Evolutionary conservation across 768 basidiomycete genomes (phyloP), one percentile per base, ranked within the genome.

Genomic region (Cystobasidium ongulense): DNA sequence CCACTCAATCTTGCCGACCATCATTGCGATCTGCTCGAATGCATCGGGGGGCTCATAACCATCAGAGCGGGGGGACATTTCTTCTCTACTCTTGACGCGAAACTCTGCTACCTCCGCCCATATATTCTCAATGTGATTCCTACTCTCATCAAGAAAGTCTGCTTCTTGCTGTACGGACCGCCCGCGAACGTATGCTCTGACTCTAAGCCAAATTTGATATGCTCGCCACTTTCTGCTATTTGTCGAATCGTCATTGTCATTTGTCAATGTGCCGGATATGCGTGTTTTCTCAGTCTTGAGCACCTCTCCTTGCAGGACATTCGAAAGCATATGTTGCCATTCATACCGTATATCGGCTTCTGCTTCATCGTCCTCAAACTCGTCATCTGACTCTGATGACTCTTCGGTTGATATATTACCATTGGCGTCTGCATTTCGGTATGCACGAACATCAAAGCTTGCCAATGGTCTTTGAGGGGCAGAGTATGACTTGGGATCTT

Each of bases 311-410:
- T 87, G 87, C 57, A 99, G 85, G 29, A 98, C 95, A 35, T 93
- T 95, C 15, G 91, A 87, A 36, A 98, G 86, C 88, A 97, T 89
- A 21, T 89, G 89, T 81, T 94, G 92, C 96, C 96, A 98, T 81
- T 96, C 93, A 61, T 94, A 81, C 31, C 94, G 83, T 1, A 89
- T 88, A 50, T 87, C 86, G 29, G 89, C 88, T 73, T 88, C 85
- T 63, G 86, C 85, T 59, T 85, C 57, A 36, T 73, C 84, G 76
- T 89, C 88, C 4, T 86, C 82, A 77, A 90, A 88, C 36, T 86
- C 82, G 72, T 85, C 72, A 53, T 66, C 46, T 36, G n/a, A 46
- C 63, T 76, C 88, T 86, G 73, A 84, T 36, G 8, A 29, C n/a
- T 43, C 68, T n/a, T 36, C 33, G 23, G 25, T 33, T 10, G 31